Base-by-base conservation (phyloP, 2,329 filamentous ascomycete genomes). In the Curvularia hawaiiensis region DNA sequence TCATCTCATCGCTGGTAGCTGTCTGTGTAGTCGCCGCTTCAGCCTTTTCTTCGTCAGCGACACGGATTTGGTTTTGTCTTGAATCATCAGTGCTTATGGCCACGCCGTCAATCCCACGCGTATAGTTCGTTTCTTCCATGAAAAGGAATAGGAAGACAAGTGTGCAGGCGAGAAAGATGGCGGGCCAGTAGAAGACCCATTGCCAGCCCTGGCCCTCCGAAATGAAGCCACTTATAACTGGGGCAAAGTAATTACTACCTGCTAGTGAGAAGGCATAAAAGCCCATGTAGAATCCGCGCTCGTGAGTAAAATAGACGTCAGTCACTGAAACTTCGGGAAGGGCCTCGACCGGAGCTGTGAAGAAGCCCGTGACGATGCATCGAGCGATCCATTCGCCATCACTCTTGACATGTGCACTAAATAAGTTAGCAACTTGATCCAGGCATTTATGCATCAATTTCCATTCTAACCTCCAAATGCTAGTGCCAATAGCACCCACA, bases 71-170 rank as follows among this genome's bases (percentile, higher is more conserved):
- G 16, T 2, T 45, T 46, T 49, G 56, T 22, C 12, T 60, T 41
- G 50, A 49, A 73, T 52, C 7, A 33, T 20, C 50, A 38, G n/a
- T 58, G 20, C 45, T 24, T 1, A 54, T 38, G 4, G 54, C 38
- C 3, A 60, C 56, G 16, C 64, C 64, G 4, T 62, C 58, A 9
- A 74, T 75, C 5, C 68, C 54, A 6, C 81, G 79, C 50, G 76
- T 63, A 59, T 81, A 85, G 66, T 84, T 86, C 5, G 85, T 86
- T 69, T 87, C 85, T 69, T 87, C 85, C 77, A 86, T 81, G 68
- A 83, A 81, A 64, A 87, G 83, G 73, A 85, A 86, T 1, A 83
- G 71, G 60, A 85, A 78, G 18, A 86, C 64, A 38, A 83, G 81
- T 10, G 74, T 77, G 1, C 81, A 70, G 0, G 73, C 83, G 3